These are phyloP conservation scores for Omphalotus guepiniiformis DNA, from an alignment of 768 basidiomycete genomes.

Conservation along the genomic window DNA sequence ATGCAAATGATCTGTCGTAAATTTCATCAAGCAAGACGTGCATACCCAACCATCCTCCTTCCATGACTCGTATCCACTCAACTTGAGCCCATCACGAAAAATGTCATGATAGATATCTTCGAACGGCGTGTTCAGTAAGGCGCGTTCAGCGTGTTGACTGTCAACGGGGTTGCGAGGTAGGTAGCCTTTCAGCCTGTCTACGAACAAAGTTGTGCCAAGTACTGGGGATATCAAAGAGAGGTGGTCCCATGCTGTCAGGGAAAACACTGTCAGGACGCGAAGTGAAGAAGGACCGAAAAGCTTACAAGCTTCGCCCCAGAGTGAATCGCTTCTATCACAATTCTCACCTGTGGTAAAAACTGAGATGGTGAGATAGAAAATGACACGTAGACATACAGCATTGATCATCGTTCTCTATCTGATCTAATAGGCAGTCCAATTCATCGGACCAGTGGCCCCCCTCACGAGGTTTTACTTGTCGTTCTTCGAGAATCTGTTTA, in stretches of 20 bases:
- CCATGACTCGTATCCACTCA: conserved; percentile 1
- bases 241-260: conserved; percentile 3
- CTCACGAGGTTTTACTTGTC: neutral
- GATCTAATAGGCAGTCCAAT: neutral
- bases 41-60: conserved; percentile 13
- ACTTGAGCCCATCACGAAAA: conserved; percentile 6
- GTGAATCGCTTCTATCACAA: neutral
- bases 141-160: neutral
- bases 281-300: neutral
- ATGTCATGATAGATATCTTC: conserved; percentile 7
- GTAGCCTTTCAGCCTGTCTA: neutral
- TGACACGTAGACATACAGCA: neutral
- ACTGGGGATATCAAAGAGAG: neutral
- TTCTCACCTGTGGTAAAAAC: neutral
- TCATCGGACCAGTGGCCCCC: too few species aligned
- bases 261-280: neutral
- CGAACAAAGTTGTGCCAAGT: conserved; percentile 2
- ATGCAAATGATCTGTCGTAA: conserved; percentile 12
- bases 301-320: conserved; percentile 4
- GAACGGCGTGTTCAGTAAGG: conserved; percentile 3
- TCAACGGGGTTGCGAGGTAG: conserved; percentile 3
- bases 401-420: neutral
- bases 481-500: neutral
- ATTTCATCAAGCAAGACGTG: conserved; percentile 4
- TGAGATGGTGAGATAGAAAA: neutral